These are phyloP conservation scores for Aquilaria sinensis DNA, from an alignment of 345 rosid genomes.

Conservation along the genomic window DNA sequence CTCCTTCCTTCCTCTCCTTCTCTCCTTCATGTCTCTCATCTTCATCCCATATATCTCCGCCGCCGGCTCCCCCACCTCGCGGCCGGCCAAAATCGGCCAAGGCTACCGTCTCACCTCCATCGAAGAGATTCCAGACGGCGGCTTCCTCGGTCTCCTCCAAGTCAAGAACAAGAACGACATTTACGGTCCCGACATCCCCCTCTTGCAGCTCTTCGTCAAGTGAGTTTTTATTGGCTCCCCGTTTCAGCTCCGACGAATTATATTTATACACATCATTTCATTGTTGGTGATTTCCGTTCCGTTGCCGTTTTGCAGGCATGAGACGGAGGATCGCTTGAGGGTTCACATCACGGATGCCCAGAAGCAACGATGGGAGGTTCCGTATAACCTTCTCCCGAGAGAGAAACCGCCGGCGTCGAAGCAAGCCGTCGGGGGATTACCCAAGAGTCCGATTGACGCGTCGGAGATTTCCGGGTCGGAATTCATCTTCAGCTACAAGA, in stretches of 20 bases:
- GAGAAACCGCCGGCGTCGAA: constrained; percentile 55
- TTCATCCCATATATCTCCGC: constrained; percentile 28
- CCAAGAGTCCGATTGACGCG: constrained; percentile 40
- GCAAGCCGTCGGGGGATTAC: constrained; percentile 36
- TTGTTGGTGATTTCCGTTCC: constrained; percentile 6
- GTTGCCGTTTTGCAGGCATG: constrained; percentile 49
- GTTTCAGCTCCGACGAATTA: too few species aligned
- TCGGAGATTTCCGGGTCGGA: constrained; percentile 59
- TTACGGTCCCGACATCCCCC: constrained; percentile 84
- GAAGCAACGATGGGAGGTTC: constrained; percentile 94
- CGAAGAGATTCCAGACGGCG: constrained; percentile 72
- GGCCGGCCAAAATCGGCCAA: constrained; percentile 50
- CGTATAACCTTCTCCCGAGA: constrained; percentile 75
- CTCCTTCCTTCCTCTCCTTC: constrained; percentile 2
- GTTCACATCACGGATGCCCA: constrained; percentile 86
- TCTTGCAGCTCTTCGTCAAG: constrained; percentile 79
- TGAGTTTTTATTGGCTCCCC: constrained; percentile 17
- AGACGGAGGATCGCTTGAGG: constrained; percentile 64
- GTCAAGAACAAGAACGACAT: constrained; percentile 63
- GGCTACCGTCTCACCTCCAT: constrained; percentile 86
- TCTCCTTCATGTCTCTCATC: constrained; percentile 18
- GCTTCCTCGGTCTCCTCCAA: constrained; percentile 70
- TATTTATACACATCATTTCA: constrained; percentile 1
- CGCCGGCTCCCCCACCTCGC: constrained; percentile 21
- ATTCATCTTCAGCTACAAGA: constrained; percentile 52